Evolutionary conservation across 2,329 filamentous ascomycete species (phyloP), one percentile per base, ranked within the genome.

Genomic region (Colletotrichum sp.): DNA sequence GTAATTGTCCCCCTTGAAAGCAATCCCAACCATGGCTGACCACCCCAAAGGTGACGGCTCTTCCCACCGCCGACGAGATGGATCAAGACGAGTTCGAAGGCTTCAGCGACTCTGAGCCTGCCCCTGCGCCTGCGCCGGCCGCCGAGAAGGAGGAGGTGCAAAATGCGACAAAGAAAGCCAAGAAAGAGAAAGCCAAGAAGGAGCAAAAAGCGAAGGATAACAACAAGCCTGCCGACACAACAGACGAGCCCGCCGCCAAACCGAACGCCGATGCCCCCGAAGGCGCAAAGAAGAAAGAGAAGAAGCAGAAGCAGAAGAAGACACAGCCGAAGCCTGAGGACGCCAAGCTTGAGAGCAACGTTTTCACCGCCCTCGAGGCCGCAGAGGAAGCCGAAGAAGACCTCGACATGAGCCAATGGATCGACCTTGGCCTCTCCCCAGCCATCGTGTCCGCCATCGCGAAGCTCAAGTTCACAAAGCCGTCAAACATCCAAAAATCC

Each of bases 361-460:
- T 88, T 28, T 95, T 95, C 79, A 83, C 88, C 64, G 89, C 89
- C 62, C 84, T 94, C 16, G 88, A 90, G 32, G 87, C 90, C 63
- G 84, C 89, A 30, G 89, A 90, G 21, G 88, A 87, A n/a, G 84
- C 84, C 8, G 87, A 91, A 34, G 88, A 92, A 70, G 93, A 92
- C 36, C 87, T 92, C 16, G 93, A 97, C 81, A 90, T 98, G 68
- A 95, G 95, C 16, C 93, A 91, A 32, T 99, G 97, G 97, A 89
- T 91, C 73, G 86, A 90, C 9, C 85, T 99, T 44, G 91, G 93
- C 7, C 88, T 99, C 3, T 96, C 95, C 1, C 88, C 93, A 1
- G 89, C 91, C 67, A 90, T 95, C 1, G 87, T 98, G 21, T 92
- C 93, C 3, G 92, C 95, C 18, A 87, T 99, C 36, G 93, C 95